Percentiles rank a stretch among this genome's conserved stretches.
These are phyloP conservation scores for Cladorrhinum samala DNA, from an alignment of 495 filamentous ascomycete species.

Conservation along the genomic window DNA sequence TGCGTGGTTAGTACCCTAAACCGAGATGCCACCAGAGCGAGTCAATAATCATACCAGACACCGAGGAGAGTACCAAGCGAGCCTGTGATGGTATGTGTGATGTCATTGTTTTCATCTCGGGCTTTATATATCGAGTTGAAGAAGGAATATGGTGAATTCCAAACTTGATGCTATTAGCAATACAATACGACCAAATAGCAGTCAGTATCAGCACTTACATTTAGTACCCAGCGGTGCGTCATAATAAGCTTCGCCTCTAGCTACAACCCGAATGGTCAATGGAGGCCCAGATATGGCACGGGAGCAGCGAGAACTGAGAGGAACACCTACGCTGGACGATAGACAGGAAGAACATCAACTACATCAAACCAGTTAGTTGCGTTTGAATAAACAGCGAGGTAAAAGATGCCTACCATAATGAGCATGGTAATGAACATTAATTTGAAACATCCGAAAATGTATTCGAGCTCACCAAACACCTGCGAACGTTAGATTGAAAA, in stretches of 20 bases:
- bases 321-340: slow-evolving; percentile 25
- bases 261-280: slow-evolving; percentile 12
- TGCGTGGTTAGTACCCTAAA: background rate
- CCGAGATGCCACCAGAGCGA: background rate
- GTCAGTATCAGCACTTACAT: no score
- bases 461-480: slow-evolving; percentile 45
- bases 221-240: slow-evolving; percentile 24
- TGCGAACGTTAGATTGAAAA: slow-evolving; percentile 4
- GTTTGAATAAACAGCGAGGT: background rate
- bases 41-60: slow-evolving; percentile 22
- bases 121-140: slow-evolving; percentile 27
- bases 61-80: slow-evolving; percentile 28
- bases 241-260: slow-evolving; percentile 30
- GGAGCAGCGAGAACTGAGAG: no score
- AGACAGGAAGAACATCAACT: slow-evolving; percentile 32
- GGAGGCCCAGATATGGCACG: background rate
- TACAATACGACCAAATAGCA: no score
- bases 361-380: background rate
- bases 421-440: slow-evolving; percentile 40
- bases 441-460: slow-evolving; percentile 42
- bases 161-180: slow-evolving; percentile 22
- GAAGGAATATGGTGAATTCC: slow-evolving; percentile 33
- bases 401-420: slow-evolving; percentile 25
- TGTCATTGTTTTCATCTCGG: slow-evolving; percentile 17
- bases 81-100: slow-evolving; percentile 12